Percentiles rank a stretch among this genome's conserved stretches.
Evolutionary conservation across 2,329 filamentous ascomycete genomes (phyloP).

Genomic region (Hansfordia pulvinata): DNA sequence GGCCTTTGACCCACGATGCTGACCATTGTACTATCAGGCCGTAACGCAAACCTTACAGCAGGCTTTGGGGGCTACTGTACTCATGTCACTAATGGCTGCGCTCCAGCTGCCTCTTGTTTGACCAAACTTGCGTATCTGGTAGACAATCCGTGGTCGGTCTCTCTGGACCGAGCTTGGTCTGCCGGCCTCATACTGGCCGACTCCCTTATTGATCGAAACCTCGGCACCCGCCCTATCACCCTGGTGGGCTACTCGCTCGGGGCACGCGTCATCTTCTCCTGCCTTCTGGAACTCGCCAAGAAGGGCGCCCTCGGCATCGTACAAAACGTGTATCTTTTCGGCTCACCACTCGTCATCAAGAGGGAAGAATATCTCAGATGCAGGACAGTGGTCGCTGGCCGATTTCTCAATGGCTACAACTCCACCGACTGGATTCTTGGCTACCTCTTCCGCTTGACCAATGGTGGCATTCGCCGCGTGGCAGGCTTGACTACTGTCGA

Average conservation of each 20-base stretch:
- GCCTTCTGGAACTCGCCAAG: conserved; percentile 71
- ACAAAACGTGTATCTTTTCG: conserved; percentile 93
- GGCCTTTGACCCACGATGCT: no score
- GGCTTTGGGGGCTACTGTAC: conserved; percentile 78
- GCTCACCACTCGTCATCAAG: conserved; percentile 82
- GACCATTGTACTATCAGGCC: conserved; percentile 42
- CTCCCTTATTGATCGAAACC: conserved; percentile 79
- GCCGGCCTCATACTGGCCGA: conserved; percentile 90
- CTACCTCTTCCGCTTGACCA: conserved; percentile 90
- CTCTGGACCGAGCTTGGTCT: conserved; percentile 74
- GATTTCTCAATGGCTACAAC: conserved; percentile 90
- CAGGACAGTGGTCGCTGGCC: conserved; percentile 74
- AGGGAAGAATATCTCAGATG: conserved; percentile 77
- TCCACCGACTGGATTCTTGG: conserved; percentile 94
- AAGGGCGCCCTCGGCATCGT: conserved; percentile 77
- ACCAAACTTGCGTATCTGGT: conserved; percentile 93
- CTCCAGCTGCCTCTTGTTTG: conserved; percentile 83
- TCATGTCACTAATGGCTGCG: conserved; percentile 82
- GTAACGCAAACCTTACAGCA: conserved; percentile 94
- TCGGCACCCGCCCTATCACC: conserved; percentile 83
- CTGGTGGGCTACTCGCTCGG: conserved; percentile 92
- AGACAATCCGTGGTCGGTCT: conserved; percentile 98
- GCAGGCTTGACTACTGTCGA: conserved; percentile 72
- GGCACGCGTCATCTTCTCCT: conserved; percentile 83
- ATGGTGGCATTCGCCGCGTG: conserved; percentile 78